Evolutionary conservation across 192 early-diverging fungal species (phyloP), one percentile per base, ranked within the genome.

Genomic region (Linderina pennispora): DNA sequence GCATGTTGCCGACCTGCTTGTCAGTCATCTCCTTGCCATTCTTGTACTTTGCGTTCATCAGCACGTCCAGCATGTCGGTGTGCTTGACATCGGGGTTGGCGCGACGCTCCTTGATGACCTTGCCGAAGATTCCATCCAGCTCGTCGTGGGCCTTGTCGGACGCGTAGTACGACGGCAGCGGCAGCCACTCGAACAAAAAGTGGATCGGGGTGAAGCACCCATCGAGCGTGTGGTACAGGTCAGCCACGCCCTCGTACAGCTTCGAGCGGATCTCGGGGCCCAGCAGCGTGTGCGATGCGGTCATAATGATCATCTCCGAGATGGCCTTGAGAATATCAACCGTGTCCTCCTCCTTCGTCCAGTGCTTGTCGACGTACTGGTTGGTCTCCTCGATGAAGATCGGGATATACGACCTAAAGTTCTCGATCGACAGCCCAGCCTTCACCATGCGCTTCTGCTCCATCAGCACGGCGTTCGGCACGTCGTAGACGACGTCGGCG

Each of bases 401-500:
- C 31, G 91, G 88, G 23, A 97, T 78, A 74, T 97, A 93, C 23
- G 81, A 59, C 42, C 85, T 77, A 72, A 98, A 89, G 54, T 82
- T 89, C 18, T 93, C 84, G 40, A 80, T 81, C 43, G 89, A 84
- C 54, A 98, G 77, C 34, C 87, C 84, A 43, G 89, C 82, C 78
- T 98, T 98, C 59, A 97, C 84, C 74, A 98, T 94, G 77, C 88
- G 92, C 78, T 98, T 98, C 75, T 98, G 95, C 74, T 98, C 92
- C 93, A 98, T 96, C 51, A 98, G 83, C 38, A 91, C 77, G 25
- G 79, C 51, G 69, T 96, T 93, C 20, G 80, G 82, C 35, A 90
- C 90, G 66, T 98, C 95, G 76, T 98, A 98, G 23, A 98, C 95
- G 35, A 98, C 93, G 32, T 87, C 92, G 45, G 70, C 75, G 43